phyloP scores from a whole-genome alignment of 306 rosid genomes.

The Geum urbanum region DNA sequence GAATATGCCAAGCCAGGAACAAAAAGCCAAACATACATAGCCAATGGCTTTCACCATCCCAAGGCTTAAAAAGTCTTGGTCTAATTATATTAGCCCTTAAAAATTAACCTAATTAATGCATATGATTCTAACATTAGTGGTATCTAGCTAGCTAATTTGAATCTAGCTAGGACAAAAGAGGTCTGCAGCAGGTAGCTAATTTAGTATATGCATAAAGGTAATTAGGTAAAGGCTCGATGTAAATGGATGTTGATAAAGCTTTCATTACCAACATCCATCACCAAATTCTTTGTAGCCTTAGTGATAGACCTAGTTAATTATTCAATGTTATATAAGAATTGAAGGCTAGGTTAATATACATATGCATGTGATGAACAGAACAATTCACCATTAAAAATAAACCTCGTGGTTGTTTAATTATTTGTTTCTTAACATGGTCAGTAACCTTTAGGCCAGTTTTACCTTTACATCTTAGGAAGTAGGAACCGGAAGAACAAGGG shows the following conservation, averaged over 20 bases:
- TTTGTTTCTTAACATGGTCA: neutral
- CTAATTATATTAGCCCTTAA: neutral
- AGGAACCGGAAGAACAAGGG: neutral
- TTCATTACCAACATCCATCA: neutral
- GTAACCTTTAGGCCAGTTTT: neutral
- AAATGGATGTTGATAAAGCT: constrained; percentile 5
- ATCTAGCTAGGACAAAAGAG: neutral
- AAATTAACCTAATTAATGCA: neutral
- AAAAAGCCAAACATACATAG: neutral
- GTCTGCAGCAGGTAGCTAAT: constrained; percentile 2
- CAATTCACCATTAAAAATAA: too few species aligned
- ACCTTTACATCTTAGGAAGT: neutral
- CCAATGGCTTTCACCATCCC: too few species aligned
- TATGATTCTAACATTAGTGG: neutral
- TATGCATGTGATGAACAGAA: too few species aligned
- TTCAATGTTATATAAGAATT: too few species aligned
- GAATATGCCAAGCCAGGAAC: neutral
- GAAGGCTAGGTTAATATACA: too few species aligned
- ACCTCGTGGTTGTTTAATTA: too few species aligned
- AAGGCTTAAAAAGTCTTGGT: neutral
- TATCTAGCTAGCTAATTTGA: neutral
- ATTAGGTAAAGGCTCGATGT: constrained; percentile 9
- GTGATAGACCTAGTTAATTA: neutral
- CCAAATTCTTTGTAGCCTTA: neutral
- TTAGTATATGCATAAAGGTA: constrained; percentile 1